Evolutionary conservation across 2,329 filamentous ascomycete species (phyloP).

Genomic region (Penicillium sp.): DNA sequence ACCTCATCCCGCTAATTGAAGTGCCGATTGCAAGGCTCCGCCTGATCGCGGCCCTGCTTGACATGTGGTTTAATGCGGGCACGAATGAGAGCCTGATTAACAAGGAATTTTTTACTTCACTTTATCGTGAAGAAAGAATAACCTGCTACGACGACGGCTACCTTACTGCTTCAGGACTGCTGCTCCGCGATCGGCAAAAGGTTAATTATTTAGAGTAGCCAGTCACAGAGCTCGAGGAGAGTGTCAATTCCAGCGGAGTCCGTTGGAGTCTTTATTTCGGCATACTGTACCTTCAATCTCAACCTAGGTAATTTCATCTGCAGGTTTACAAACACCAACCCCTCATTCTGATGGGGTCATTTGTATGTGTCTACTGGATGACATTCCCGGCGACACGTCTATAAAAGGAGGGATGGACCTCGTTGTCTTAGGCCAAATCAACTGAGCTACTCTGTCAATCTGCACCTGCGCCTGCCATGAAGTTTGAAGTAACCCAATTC

Average conservation of each 20-base stretch:
- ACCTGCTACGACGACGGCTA: background rate
- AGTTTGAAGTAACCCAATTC: background rate
- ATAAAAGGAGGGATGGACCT: background rate
- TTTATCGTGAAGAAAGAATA: background rate
- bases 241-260: background rate
- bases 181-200: background rate
- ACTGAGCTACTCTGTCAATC: background rate
- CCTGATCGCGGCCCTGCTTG: background rate
- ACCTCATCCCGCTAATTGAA: no score
- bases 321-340: no score
- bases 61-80: background rate
- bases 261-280: background rate
- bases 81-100: background rate
- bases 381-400: background rate
- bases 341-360: no score
- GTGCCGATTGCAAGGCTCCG: no score
- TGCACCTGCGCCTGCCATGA: background rate
- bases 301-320: no score
- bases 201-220: background rate
- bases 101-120: background rate
- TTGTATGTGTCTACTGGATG: no score
- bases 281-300: background rate
- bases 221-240: background rate
- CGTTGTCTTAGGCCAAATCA: background rate
- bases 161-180: background rate